These are phyloP conservation scores for Populus tomentosa DNA, from an alignment of 441 rosid genomes.

Conservation along the genomic window DNA sequence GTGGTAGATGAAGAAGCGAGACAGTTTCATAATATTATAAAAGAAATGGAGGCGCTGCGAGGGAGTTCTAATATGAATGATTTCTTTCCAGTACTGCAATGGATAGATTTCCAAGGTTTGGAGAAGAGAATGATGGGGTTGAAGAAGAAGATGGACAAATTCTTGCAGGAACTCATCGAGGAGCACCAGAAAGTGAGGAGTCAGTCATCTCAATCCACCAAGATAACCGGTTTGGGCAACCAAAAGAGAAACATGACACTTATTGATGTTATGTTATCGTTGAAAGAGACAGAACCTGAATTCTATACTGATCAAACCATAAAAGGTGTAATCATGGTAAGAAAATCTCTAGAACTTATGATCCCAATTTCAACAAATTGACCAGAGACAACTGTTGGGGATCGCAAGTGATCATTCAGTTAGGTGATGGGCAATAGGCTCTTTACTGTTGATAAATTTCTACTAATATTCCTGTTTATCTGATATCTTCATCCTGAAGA, in stretches of 20 bases:
- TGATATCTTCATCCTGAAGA: background rate
- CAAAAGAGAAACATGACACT: conserved; percentile 4
- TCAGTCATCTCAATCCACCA: background rate
- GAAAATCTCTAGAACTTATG: background rate
- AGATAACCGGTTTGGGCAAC: background rate
- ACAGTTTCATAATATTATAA: conserved; percentile 18
- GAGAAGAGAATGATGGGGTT: conserved; percentile 22
- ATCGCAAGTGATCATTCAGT: background rate
- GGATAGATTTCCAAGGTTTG: conserved; percentile 28
- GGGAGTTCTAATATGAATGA: conserved; percentile 17
- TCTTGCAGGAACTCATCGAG: background rate
- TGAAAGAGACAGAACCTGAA: conserved; percentile 28
- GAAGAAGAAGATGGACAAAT: conserved; percentile 17
- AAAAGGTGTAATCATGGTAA: conserved; percentile 29
- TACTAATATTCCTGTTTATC: background rate
- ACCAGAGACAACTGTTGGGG: background rate
- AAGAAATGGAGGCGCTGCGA: conserved; percentile 14
- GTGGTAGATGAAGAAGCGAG: conserved; percentile 20
- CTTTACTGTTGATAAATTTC: background rate
- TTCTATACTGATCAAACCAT: conserved; percentile 19
- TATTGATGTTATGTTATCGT: conserved; percentile 21
- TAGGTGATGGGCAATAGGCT: background rate
- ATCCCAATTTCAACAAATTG: background rate
- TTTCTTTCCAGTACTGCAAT: conserved; percentile 17
- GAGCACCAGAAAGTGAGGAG: conserved; percentile 11